Conservation (phyloP, 495 filamentous ascomycete genomes). For the Talaromyces proteolyticus region DNA sequence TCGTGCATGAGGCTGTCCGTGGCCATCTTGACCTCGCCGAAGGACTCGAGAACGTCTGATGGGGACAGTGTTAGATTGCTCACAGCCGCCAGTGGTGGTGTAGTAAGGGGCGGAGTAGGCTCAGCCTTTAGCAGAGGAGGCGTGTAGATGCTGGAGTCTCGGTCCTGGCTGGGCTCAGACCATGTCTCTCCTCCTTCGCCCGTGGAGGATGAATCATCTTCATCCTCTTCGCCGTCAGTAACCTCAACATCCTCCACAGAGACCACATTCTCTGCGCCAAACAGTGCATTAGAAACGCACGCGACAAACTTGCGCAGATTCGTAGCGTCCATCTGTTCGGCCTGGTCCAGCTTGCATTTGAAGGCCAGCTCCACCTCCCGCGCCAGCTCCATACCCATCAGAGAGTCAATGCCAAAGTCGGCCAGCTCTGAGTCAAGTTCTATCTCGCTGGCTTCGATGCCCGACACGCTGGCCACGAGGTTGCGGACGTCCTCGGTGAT, state of each 20-base stretch:
- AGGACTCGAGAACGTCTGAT: no score
- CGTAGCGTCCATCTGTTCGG: conserved; percentile 14
- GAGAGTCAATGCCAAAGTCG: conserved; percentile 46
- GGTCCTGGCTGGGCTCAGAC: background rate
- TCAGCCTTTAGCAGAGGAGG: no score
- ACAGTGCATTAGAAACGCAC: conserved; percentile 2
- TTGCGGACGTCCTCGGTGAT: conserved; percentile 9
- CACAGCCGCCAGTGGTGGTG: no score
- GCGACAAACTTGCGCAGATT: conserved; percentile 2
- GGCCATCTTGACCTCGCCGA: no score
- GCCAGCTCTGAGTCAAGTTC: conserved; percentile 21
- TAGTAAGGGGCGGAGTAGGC: no score
- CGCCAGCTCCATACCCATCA: conserved; percentile 45
- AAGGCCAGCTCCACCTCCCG: conserved; percentile 34
- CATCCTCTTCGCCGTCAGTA: background rate
- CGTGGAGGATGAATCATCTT: conserved; percentile 13
- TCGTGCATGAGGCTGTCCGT: no score
- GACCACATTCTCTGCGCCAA: background rate
- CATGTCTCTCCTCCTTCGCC: background rate
- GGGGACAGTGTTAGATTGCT: no score
- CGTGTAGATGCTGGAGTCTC: background rate
- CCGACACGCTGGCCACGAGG: conserved; percentile 25
- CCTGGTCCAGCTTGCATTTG: conserved; percentile 20
- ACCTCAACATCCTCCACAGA: background rate
- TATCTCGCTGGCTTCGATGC: conserved; percentile 28